A percentile compares a stretch with the other conserved stretches of the same genome.
phyloP scores from a whole-genome alignment of 2,329 filamentous ascomycete species.

The Colletotrichum sp. region DNA sequence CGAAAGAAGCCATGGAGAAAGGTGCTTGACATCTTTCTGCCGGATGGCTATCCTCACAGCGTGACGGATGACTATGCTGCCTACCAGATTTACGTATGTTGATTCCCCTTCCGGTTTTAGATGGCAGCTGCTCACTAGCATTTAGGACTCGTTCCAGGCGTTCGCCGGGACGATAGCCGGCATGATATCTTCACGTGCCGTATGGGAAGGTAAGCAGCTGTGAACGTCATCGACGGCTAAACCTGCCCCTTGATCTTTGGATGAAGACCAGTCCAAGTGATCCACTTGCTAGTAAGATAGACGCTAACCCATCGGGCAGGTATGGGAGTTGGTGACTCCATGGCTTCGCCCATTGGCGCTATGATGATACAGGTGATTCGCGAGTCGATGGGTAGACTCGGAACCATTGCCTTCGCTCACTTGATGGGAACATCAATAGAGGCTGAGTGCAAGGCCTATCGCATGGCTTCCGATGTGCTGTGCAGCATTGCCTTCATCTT shows the following conservation, averaged over 20 bases:
- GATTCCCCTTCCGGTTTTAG: accelerated
- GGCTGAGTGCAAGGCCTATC: conserved; percentile 16
- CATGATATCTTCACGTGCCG: conserved; percentile 20
- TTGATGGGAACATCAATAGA: conserved; percentile 18
- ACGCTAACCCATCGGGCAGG: not conserved
- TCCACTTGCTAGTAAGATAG: not conserved
- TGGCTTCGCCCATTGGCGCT: conserved; percentile 11
- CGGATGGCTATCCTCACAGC: conserved; percentile 16
- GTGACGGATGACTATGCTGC: conserved; percentile 17
- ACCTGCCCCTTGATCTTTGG: not conserved
- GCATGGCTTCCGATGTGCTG: conserved; percentile 4
- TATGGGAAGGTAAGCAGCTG: conserved; percentile 9
- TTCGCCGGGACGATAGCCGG: conserved; percentile 18
- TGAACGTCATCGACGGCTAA: not conserved
- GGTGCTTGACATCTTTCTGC: conserved; percentile 12
- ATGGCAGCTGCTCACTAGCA: not conserved
- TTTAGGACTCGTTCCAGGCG: conserved; percentile 16
- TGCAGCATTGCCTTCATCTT: conserved; percentile 2
- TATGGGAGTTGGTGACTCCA: conserved; percentile 11
- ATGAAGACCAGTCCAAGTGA: not conserved
- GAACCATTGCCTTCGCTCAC: conserved; percentile 14
- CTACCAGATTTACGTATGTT: conserved; percentile 14
- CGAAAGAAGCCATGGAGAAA: conserved; percentile 9
- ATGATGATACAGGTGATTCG: conserved; percentile 17
- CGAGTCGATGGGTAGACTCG: conserved; percentile 16